A percentile compares a stretch with the other conserved stretches of the same genome.
Conservation (phyloP, 805 yeast genomes). For the Wilhelminamyces savonicus region DNA sequence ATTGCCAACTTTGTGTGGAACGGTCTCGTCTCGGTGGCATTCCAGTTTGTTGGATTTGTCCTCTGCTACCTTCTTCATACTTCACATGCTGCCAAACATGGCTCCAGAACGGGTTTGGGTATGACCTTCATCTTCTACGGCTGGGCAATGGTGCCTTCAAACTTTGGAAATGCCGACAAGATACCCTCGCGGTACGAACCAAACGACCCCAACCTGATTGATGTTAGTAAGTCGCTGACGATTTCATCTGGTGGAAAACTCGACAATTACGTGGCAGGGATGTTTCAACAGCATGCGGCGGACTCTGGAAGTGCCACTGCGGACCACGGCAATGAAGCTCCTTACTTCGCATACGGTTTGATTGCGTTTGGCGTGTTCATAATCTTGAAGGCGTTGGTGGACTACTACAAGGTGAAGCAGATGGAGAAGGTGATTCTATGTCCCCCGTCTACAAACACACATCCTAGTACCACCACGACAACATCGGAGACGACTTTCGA, state of each 20-base stretch:
- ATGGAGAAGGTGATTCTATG: slow-evolving; percentile 61
- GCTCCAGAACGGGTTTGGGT: slow-evolving; percentile 89
- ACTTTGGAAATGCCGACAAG: slow-evolving; percentile 30
- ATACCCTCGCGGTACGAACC: slow-evolving; percentile 29
- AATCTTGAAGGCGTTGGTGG: slow-evolving; percentile 59
- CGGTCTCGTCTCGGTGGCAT: slow-evolving; percentile 78
- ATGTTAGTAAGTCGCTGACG: slow-evolving; percentile 21
- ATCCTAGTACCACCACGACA: too few species aligned
- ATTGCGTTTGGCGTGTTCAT: slow-evolving; percentile 66
- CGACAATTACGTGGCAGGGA: slow-evolving; percentile 24
- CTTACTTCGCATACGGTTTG: slow-evolving; percentile 55
- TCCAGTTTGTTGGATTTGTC: slow-evolving; percentile 90
- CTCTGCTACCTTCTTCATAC: slow-evolving; percentile 88
- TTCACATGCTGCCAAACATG: slow-evolving; percentile 95
- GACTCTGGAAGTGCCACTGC: not conserved
- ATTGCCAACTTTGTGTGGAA: slow-evolving; percentile 89
- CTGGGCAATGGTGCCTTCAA: slow-evolving; percentile 30
- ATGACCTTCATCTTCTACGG: slow-evolving; percentile 71
- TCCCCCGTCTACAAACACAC: slow-evolving; percentile 36
- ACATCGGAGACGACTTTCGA: too few species aligned
- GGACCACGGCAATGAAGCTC: slow-evolving; percentile 13
- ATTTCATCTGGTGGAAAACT: slow-evolving; percentile 17
- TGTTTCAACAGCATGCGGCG: slow-evolving; percentile 26
- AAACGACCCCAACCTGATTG: slow-evolving; percentile 26
- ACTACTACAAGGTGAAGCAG: slow-evolving; percentile 68